Conservation (phyloP, 345 rosid genomes). For the Eucalyptus virginea region DNA sequence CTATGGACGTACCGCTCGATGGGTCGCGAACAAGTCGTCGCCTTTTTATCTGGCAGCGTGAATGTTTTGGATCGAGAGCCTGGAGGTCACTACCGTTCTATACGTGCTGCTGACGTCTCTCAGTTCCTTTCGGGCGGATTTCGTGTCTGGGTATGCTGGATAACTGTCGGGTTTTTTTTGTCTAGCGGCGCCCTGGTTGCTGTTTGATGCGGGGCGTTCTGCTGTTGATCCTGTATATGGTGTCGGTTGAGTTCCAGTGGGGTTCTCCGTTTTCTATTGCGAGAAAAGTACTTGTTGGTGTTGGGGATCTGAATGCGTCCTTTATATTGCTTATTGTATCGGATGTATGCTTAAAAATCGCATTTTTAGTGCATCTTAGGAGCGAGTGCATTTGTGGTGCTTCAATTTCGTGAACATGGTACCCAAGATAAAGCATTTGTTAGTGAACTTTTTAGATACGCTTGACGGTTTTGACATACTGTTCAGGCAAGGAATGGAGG, state of each 20-base stretch:
- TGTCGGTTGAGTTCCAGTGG: background rate
- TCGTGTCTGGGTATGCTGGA: background rate
- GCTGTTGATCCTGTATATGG: background rate
- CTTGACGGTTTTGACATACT: background rate
- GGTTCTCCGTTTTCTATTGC: background rate
- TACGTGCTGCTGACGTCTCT: background rate
- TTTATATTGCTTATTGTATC: background rate
- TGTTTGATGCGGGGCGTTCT: background rate
- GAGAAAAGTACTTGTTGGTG: background rate
- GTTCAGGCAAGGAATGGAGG: conserved; percentile 83
- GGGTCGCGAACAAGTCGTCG: background rate
- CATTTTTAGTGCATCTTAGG: background rate
- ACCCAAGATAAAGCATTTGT: background rate
- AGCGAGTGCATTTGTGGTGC: background rate
- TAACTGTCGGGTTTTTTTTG: background rate
- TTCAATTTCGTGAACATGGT: background rate
- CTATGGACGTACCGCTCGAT: background rate
- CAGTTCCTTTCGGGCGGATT: background rate
- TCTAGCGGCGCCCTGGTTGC: background rate
- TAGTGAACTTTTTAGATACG: background rate
- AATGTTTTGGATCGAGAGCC: background rate
- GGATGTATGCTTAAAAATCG: background rate
- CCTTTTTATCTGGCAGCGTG: background rate
- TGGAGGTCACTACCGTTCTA: background rate
- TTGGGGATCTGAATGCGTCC: background rate